Evolutionary conservation across 2,329 filamentous ascomycete species (phyloP).

Genomic region (Ceratocystis colombiana): DNA sequence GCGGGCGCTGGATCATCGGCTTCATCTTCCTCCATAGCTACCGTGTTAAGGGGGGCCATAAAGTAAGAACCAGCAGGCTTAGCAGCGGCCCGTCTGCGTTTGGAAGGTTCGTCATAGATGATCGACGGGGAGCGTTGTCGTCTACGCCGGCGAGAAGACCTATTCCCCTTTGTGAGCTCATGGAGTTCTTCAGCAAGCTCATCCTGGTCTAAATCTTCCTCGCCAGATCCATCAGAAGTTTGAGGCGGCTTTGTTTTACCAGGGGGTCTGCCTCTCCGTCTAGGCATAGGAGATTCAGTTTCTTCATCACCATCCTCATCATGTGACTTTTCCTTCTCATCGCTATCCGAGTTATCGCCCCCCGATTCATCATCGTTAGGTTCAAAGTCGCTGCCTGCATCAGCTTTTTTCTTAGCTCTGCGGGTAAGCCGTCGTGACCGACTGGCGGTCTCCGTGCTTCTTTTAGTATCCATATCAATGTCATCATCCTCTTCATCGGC

Average conservation of each 20-base stretch:
- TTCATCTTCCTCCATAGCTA: conserved; percentile 62
- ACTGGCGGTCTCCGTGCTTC: conserved; percentile 28
- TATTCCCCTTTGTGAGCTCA: conserved; percentile 48
- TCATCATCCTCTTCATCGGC: conserved; percentile 38
- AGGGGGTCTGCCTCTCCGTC: conserved; percentile 36
- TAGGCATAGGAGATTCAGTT: conserved; percentile 35
- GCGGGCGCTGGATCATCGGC: conserved; percentile 58
- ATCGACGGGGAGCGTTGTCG: conserved; percentile 41
- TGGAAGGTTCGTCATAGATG: conserved; percentile 47
- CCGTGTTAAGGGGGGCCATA: conserved; percentile 57
- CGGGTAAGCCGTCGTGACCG: conserved; percentile 41
- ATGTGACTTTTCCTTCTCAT: conserved; percentile 36
- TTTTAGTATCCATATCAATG: conserved; percentile 32
- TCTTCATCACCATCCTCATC: conserved; percentile 34
- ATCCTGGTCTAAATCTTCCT: conserved; percentile 49
- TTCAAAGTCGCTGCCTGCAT: conserved; percentile 53
- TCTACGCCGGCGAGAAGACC: conserved; percentile 42
- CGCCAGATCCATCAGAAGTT: conserved; percentile 43
- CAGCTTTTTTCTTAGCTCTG: conserved; percentile 40
- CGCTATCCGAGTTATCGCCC: conserved; percentile 46
- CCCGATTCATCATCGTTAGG: conserved; percentile 47
- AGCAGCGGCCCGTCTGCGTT: conserved; percentile 45
- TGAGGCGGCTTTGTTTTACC: conserved; percentile 39
- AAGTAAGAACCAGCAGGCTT: conserved; percentile 70
- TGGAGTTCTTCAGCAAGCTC: conserved; percentile 57